Evolutionary conservation across 371 early-diverging fungal species (phyloP), one percentile per base, ranked within the genome.

Genomic region (Mucor plumbeus): DNA sequence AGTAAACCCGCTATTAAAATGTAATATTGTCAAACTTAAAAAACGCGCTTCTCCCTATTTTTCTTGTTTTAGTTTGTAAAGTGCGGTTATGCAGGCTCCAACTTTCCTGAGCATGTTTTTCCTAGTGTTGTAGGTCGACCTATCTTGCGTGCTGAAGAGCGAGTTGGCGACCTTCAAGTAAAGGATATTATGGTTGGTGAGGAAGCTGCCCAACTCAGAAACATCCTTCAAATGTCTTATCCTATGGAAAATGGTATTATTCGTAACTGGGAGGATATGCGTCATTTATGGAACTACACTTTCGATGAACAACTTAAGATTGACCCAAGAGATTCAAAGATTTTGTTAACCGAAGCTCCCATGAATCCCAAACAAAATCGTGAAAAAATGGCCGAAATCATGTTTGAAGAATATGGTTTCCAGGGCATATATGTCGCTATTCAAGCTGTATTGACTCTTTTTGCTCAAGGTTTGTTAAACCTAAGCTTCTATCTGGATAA

Each of bases 161-260:
- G 81, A 60, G 83, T 92, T 41, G 91, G 93, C 39, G 90, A 96
- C 61, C 79, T 89, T 6, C 68, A 76, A 65, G 85, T 95, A 53
- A 94, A 94, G 74, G 98, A 98, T 75, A 94, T 98, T 72, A 97
- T 97, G 92, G 94, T 98, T 47, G 99, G 99, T 26, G 96, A 95
- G 67, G 98, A 99, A 76, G 99, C 98, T 26, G 93, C 96, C 19
- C 91, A 88, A 36, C 77, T 94, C 31, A 90, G 98, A 19, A 86
- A 91, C 61, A 91, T 91, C 71, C 86, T 99, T 40, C 92, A 97
- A 78, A 94, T 99, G 93, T 90, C 93, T 19, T 97, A 99, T 73
- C 99, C 99, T 9, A 92, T 99, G 93, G 97, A 97, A 78, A 97
- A 98, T 84, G 99, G 99, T n/a, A 94, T 99, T 63, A 91, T 98